phyloP scores from a whole-genome alignment of 2,329 filamentous ascomycete species.

The Xylariaceae sp. region DNA sequence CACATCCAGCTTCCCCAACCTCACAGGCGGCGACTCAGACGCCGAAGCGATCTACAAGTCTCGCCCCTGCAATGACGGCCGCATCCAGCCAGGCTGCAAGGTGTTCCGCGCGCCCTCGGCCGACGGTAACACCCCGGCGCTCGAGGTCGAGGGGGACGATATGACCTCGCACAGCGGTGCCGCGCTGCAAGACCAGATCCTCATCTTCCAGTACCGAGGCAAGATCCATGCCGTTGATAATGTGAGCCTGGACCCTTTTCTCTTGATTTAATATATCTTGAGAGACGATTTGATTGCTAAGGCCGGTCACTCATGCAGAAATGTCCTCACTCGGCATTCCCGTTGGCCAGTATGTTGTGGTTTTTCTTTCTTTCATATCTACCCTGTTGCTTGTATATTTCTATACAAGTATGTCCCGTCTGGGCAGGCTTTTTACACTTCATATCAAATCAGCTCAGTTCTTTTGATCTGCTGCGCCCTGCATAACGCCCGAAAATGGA shows the following conservation, averaged over 20 bases:
- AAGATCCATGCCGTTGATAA: constrained; percentile 65
- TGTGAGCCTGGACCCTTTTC: constrained; percentile 39
- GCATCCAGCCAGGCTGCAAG: constrained; percentile 47
- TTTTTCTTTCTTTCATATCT: too few species aligned
- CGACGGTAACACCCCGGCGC: constrained; percentile 33
- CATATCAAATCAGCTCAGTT: not conserved
- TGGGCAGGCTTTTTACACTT: not conserved
- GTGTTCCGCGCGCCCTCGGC: constrained; percentile 47
- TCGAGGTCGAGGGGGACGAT: constrained; percentile 35
- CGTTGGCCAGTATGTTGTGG: constrained; percentile 44
- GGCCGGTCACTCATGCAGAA: constrained; percentile 36
- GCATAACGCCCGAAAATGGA: not conserved
- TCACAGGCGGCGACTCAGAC: constrained; percentile 34
- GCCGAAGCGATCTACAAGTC: constrained; percentile 36
- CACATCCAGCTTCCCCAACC: constrained; percentile 50
- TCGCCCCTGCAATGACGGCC: constrained; percentile 37
- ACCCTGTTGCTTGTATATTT: not conserved
- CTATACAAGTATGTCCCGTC: too few species aligned
- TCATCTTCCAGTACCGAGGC: constrained; percentile 59
- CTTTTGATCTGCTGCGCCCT: not conserved
- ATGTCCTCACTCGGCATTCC: constrained; percentile 64
- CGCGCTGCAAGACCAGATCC: constrained; percentile 52
- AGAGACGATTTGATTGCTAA: not conserved
- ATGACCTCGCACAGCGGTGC: constrained; percentile 26
- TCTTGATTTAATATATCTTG: too few species aligned